Evolutionary conservation across 2,329 filamentous ascomycete genomes (phyloP).

Genomic region (Colletotrichum sp.): DNA sequence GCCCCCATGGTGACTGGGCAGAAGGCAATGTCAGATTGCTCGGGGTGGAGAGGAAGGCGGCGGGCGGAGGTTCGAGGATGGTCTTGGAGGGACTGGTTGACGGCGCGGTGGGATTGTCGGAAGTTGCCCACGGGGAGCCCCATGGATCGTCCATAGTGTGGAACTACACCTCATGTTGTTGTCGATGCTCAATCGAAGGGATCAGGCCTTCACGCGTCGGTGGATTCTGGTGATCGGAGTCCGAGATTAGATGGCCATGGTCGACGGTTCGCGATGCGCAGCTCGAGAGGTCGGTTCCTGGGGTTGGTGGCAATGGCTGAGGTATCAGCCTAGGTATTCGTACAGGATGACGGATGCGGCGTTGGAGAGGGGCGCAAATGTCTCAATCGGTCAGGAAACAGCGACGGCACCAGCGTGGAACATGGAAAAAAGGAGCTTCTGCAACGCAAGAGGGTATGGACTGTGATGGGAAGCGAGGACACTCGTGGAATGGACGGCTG

Average conservation of each 20-base stretch:
- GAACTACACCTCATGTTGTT: constrained; percentile 17
- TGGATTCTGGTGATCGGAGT: neutral
- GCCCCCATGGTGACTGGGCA: constrained; percentile 45
- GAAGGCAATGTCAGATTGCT: constrained; percentile 26
- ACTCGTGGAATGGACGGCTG: neutral
- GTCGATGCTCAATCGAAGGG: neutral
- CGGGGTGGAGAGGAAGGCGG: constrained; percentile 43
- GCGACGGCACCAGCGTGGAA: neutral
- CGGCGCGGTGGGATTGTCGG: constrained; percentile 33
- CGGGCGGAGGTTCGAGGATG: constrained; percentile 46
- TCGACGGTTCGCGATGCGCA: neutral
- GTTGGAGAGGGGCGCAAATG: neutral
- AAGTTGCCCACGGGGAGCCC: constrained; percentile 63
- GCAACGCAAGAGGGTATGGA: neutral
- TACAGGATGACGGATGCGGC: neutral
- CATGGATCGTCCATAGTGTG: constrained; percentile 65
- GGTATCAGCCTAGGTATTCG: neutral
- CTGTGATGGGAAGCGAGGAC: neutral
- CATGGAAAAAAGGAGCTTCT: neutral
- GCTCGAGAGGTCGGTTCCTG: neutral
- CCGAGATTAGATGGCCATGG: neutral
- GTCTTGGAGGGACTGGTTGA: constrained; percentile 34
- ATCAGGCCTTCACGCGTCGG: neutral
- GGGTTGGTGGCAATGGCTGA: neutral
- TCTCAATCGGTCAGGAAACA: neutral